Conservation (phyloP, 768 basidiomycete species). For the Pleurotus platypus region DNA sequence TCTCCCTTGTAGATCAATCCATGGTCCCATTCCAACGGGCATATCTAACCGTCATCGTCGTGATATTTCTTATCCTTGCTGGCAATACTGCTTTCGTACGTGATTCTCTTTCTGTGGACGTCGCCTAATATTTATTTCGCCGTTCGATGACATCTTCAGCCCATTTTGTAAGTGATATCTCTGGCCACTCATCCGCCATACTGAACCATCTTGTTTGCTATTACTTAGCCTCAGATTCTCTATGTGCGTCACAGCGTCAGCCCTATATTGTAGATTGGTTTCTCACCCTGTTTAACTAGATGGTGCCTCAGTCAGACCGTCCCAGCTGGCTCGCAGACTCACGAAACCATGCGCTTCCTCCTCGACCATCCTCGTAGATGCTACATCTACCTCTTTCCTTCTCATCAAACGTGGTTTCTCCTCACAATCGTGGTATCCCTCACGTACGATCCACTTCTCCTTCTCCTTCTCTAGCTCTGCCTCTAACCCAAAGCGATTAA, state of each 20-base stretch:
- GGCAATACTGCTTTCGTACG: slow-evolving; percentile 94
- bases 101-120: slow-evolving; percentile 16
- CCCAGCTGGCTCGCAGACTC: slow-evolving; percentile 51
- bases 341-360: slow-evolving; percentile 86
- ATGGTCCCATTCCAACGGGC: slow-evolving; percentile 91
- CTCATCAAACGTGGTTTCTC: slow-evolving; percentile 93
- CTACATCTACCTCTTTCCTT: slow-evolving; percentile 87
- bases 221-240: slow-evolving; percentile 64
- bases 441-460: slow-evolving; percentile 47
- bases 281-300: slow-evolving; percentile 33
- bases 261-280: neutral
- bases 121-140: neutral
- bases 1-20: slow-evolving; percentile 82
- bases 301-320: slow-evolving; percentile 70
- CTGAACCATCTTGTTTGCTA: too few species aligned
- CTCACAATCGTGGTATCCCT: slow-evolving; percentile 62
- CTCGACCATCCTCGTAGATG: slow-evolving; percentile 93
- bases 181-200: too few species aligned
- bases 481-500: neutral
- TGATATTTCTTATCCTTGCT: slow-evolving; percentile 77
- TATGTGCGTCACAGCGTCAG: slow-evolving; percentile 55
- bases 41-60: slow-evolving; percentile 71
- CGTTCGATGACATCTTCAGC: slow-evolving; percentile 37
- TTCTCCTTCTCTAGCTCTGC: neutral
- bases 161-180: slow-evolving; percentile 68